A percentile compares a stretch with the other conserved stretches of the same genome.
Conservation (phyloP, 2,329 filamentous ascomycete species). For the Diaporthe destruens region DNA sequence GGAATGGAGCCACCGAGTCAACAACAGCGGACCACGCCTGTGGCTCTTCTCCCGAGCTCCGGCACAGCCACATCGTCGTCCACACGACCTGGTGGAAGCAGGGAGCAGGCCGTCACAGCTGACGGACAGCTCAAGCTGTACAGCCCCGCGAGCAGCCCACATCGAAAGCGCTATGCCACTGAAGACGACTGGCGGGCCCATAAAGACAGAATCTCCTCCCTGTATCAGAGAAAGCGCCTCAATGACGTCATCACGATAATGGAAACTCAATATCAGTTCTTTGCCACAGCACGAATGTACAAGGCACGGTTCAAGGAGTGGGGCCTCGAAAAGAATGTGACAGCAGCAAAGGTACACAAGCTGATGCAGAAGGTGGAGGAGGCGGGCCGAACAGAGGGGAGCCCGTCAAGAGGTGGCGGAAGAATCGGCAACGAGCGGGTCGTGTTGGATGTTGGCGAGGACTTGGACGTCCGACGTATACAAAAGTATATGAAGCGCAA, state of each 20-base stretch:
- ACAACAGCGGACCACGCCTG: background rate
- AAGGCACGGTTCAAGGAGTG: conserved; percentile 51
- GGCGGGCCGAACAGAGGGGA: conserved; percentile 33
- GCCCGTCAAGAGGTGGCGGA: background rate
- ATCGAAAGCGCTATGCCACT: conserved; percentile 38
- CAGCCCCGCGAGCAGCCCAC: background rate
- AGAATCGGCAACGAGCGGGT: background rate
- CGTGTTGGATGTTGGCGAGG: conserved; percentile 21
- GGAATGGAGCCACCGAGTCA: background rate
- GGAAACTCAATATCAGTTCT: conserved; percentile 45
- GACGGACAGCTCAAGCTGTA: background rate
- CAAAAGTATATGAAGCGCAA: conserved; percentile 41
- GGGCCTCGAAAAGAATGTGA: conserved; percentile 51
- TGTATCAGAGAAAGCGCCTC: conserved; percentile 48
- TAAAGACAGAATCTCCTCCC: conserved; percentile 45
- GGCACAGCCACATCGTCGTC: no score
- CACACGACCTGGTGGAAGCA: background rate
- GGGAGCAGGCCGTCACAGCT: background rate
- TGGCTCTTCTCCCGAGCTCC: background rate
- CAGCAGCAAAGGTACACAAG: conserved; percentile 47
- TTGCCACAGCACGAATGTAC: conserved; percentile 51
- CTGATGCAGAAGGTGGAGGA: conserved; percentile 46
- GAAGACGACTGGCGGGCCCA: conserved; percentile 48
- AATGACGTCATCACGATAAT: conserved; percentile 48
- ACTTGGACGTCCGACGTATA: conserved; percentile 30